Evolutionary conservation across 2,329 filamentous ascomycete genomes (phyloP).

Genomic region (Microsporum audouinii): DNA sequence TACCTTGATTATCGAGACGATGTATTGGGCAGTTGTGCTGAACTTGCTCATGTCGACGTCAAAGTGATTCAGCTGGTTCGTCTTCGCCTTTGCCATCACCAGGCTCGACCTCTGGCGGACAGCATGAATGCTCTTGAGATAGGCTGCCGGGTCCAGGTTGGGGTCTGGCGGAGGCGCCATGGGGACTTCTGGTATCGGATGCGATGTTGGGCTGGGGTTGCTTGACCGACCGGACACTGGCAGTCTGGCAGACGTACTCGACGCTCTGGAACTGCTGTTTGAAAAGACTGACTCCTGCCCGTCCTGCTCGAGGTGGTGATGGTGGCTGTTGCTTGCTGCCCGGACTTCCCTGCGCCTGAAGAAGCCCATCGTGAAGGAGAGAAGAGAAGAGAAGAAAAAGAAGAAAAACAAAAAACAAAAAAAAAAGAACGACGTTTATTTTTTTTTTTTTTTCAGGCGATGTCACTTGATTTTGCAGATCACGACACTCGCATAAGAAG

Average conservation of each 20-base stretch:
- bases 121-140: conserved; percentile 78
- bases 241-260: conserved; percentile 40
- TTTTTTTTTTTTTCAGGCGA: not conserved
- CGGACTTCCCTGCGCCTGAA: conserved; percentile 39
- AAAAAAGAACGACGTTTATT: not conserved
- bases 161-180: conserved; percentile 81
- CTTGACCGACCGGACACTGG: conserved; percentile 36
- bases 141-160: conserved; percentile 73
- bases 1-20: conserved; percentile 92
- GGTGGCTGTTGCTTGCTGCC: conserved; percentile 11
- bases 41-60: conserved; percentile 81
- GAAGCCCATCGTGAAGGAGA: conserved; percentile 24
- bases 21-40: conserved; percentile 68
- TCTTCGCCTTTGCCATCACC: conserved; percentile 63
- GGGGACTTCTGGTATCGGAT: conserved; percentile 55
- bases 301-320: conserved; percentile 21
- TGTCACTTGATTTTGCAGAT: not conserved
- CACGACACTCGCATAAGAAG: not conserved
- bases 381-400: not conserved
- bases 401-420: not conserved
- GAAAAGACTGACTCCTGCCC: conserved; percentile 31
- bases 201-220: conserved; percentile 35
- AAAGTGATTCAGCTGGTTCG: conserved; percentile 72
- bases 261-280: conserved; percentile 34
- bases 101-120: conserved; percentile 69